Conservation (phyloP, 208 protist species). For the Tritrichomonas foetus region DNA sequence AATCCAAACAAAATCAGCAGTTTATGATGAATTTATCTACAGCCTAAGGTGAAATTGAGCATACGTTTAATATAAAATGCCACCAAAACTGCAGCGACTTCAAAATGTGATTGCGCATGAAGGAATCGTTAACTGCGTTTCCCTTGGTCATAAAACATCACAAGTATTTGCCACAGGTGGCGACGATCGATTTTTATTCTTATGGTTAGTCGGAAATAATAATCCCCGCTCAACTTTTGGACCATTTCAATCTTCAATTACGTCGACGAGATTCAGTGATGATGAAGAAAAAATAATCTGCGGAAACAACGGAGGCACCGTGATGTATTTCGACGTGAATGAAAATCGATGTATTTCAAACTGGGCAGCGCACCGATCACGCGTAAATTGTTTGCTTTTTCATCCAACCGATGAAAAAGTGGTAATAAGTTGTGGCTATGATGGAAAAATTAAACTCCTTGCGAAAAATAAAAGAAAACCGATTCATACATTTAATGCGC, state of each 20-base stretch:
- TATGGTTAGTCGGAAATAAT: conserved; percentile 5
- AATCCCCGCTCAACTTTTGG: neutral
- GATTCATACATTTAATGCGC: neutral
- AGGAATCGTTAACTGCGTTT: neutral
- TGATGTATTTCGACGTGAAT: conserved; percentile 18
- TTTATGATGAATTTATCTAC: no score
- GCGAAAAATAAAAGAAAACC: neutral
- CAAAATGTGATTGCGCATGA: conserved; percentile 18
- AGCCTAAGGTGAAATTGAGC: no score
- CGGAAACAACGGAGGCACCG: neutral
- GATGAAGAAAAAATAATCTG: neutral
- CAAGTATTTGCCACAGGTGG: conserved; percentile 10
- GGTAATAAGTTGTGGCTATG: conserved; percentile 19
- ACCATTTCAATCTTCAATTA: neutral
- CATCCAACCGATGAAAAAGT: neutral
- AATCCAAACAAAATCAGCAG: no score
- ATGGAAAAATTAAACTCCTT: conserved; percentile 12
- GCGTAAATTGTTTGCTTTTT: neutral
- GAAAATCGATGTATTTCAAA: neutral
- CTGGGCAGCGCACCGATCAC: conserved; percentile 14
- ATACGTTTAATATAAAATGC: neutral
- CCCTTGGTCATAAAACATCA: neutral
- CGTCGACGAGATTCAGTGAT: neutral
- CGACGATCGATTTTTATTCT: neutral
- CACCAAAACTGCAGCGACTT: neutral